phyloP scores from a whole-genome alignment of 192 early-diverging fungal species.

The Coemansia aciculifera region DNA sequence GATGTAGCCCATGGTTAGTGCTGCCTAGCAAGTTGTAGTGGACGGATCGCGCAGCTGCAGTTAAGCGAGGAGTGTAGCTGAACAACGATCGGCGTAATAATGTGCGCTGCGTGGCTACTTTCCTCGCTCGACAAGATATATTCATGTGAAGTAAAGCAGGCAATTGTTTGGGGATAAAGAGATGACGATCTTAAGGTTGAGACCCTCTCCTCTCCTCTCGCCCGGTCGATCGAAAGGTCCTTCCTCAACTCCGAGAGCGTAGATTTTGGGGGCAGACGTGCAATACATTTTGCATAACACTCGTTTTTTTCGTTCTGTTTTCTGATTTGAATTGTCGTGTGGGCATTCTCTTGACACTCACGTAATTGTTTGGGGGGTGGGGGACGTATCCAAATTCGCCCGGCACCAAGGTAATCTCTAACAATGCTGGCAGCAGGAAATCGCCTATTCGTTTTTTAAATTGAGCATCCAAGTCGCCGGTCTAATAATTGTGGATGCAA shows the following conservation, averaged over 20 bases:
- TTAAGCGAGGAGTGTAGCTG: neutral
- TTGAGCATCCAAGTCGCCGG: neutral
- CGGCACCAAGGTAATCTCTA: neutral
- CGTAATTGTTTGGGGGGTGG: neutral
- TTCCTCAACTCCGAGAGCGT: neutral
- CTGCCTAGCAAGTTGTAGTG: neutral
- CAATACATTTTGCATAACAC: neutral
- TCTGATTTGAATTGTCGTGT: neutral
- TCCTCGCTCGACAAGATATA: neutral
- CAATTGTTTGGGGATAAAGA: neutral
- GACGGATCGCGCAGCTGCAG: neutral
- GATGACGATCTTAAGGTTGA: neutral
- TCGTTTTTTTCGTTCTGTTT: neutral
- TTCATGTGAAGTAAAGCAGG: neutral
- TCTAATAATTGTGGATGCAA: neutral
- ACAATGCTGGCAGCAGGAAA: neutral
- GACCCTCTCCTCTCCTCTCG: neutral
- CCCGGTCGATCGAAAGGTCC: neutral
- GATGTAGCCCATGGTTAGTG: neutral
- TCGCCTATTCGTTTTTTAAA: neutral
- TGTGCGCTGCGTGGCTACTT: neutral
- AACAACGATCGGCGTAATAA: neutral
- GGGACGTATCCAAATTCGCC: neutral
- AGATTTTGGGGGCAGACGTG: neutral
- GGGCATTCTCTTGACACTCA: neutral